Evolutionary conservation across 2,329 filamentous ascomycete species (phyloP).

Genomic region (Nemania sp.): DNA sequence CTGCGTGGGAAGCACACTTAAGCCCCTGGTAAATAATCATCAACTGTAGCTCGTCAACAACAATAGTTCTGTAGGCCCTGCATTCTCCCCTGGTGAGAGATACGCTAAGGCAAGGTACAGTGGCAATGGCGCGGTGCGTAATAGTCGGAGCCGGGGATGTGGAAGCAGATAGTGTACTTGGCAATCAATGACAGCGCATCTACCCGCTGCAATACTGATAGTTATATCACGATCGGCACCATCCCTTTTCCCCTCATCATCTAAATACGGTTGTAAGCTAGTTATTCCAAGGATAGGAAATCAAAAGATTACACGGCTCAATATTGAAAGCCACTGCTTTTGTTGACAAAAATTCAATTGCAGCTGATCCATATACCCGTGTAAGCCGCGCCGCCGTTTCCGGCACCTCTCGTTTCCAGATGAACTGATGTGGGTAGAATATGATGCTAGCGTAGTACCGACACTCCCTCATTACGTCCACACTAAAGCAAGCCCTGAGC

Average conservation of each 20-base stretch:
- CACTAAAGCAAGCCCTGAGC: constrained; percentile 6
- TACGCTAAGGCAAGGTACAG: not conserved
- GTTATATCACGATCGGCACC: constrained; percentile 16
- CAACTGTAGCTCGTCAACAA: constrained; percentile 3
- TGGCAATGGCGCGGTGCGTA: not conserved
- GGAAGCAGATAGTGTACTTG: constrained; percentile 8
- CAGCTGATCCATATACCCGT: too few species aligned
- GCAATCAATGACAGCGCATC: constrained; percentile 17
- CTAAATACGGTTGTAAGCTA: too few species aligned
- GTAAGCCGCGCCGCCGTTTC: too few species aligned
- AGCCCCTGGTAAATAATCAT: not conserved
- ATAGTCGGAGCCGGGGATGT: not conserved
- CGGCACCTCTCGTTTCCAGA: not conserved
- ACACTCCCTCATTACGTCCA: not conserved
- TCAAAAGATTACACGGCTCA: too few species aligned
- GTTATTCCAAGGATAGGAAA: too few species aligned
- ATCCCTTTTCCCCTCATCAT: not conserved
- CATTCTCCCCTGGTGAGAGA: not conserved
- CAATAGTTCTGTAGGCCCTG: constrained; percentile 16
- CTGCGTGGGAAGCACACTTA: not conserved
- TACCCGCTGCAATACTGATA: constrained; percentile 15
- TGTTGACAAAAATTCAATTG: too few species aligned
- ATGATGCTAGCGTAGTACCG: not conserved
- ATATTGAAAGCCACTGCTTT: too few species aligned
- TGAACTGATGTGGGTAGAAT: not conserved